Percentiles rank a stretch among this genome's conserved stretches.
Evolutionary conservation across 176 grass and related monocot species (phyloP).

Genomic region (Lolium perenne): DNA sequence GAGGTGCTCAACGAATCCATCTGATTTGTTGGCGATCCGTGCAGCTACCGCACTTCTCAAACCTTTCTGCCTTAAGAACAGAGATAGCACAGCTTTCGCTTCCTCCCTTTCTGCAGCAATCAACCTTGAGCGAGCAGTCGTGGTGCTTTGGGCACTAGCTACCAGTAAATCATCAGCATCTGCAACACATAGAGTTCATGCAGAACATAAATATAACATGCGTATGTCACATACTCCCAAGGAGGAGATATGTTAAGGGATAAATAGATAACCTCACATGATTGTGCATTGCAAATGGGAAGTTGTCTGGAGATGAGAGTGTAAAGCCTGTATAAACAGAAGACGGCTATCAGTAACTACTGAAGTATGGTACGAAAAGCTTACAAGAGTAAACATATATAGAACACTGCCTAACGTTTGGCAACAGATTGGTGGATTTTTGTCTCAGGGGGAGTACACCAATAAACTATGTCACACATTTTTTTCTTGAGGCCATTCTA

Average conservation of each 20-base stretch:
- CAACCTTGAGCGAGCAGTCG: constrained; percentile 61
- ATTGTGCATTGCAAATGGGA: constrained; percentile 55
- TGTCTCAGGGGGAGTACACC: neutral
- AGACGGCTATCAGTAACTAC: neutral
- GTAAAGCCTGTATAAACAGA: constrained; percentile 52
- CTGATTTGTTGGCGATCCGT: constrained; percentile 80
- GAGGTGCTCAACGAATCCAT: constrained; percentile 83
- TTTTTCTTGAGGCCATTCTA: neutral
- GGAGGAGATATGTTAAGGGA: constrained; percentile 22
- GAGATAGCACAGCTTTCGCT: constrained; percentile 87
- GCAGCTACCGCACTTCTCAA: constrained; percentile 75
- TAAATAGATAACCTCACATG: constrained; percentile 55
- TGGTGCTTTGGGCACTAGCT: constrained; percentile 43
- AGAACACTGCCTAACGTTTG: neutral
- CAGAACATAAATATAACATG: constrained; percentile 22
- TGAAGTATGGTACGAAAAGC: neutral
- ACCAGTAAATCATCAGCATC: constrained; percentile 54
- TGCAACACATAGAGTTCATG: constrained; percentile 19
- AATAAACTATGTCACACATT: neutral
- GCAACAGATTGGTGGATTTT: neutral
- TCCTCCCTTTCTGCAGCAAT: constrained; percentile 88
- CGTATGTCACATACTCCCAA: neutral
- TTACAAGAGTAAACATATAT: neutral
- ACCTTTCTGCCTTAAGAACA: constrained; percentile 86
- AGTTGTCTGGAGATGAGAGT: constrained; percentile 46